Percentiles rank a stretch among this genome's conserved stretches.
phyloP scores from a whole-genome alignment of 2,329 filamentous ascomycete species.

The Boeremia exigua region DNA sequence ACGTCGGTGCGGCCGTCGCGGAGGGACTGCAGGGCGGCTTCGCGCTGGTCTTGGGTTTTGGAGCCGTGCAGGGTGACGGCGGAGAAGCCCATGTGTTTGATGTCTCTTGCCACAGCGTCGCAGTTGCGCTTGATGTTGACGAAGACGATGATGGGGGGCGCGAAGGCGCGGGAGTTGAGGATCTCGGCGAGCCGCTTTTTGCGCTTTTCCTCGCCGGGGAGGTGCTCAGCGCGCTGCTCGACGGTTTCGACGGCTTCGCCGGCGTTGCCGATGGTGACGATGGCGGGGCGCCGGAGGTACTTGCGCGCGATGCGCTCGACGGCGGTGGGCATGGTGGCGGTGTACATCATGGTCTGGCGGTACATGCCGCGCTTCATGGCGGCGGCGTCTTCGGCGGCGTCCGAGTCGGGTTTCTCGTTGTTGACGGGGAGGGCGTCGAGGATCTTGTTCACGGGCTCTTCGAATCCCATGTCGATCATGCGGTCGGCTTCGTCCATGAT shows the following conservation, averaged over 20 bases:
- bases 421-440: constrained; percentile 88
- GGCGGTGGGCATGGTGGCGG: constrained; percentile 91
- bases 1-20: constrained; percentile 82
- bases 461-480: constrained; percentile 98
- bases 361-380: constrained; percentile 89
- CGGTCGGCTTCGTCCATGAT: constrained; percentile 99
- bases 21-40: constrained; percentile 86
- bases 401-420: constrained; percentile 94
- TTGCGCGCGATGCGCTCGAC: constrained; percentile 97
- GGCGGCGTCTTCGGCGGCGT: constrained; percentile 83
- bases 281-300: constrained; percentile 90
- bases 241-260: constrained; percentile 98
- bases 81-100: constrained; percentile 91
- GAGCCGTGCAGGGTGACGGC: constrained; percentile 90
- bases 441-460: constrained; percentile 97
- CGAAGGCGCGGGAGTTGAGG: constrained; percentile 78
- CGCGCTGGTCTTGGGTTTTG: constrained; percentile 98
- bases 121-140: constrained; percentile 99
- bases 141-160: constrained; percentile 94
- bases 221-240: constrained; percentile 93
- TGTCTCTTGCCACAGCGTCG: constrained; percentile 90
- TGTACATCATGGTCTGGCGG: constrained; percentile 99
- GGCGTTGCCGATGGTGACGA: constrained; percentile 90
- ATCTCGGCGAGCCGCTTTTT: constrained; percentile 97
- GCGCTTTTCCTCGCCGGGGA: constrained; percentile 89